Evolutionary conservation across 352 stramenopile genomes (phyloP).

Genomic region (Pythium chondricola): DNA sequence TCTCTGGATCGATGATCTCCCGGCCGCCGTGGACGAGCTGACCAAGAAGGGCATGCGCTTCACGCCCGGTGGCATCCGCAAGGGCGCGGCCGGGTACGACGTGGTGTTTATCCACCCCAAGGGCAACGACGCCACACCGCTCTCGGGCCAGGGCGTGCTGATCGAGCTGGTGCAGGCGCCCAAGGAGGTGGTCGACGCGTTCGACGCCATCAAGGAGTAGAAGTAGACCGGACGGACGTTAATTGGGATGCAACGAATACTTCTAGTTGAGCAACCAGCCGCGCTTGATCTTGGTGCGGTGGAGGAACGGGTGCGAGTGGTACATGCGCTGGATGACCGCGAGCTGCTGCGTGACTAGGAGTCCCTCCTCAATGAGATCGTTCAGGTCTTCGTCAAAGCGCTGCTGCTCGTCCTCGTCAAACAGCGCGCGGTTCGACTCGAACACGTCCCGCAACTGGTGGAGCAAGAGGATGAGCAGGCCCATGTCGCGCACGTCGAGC

Average conservation of each 20-base stretch:
- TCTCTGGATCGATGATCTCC: slow-evolving; percentile 96
- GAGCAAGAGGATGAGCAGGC: slow-evolving; percentile 64
- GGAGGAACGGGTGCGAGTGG: slow-evolving; percentile 75
- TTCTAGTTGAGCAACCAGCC: slow-evolving; percentile 46
- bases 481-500: slow-evolving; percentile 60
- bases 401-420: slow-evolving; percentile 74
- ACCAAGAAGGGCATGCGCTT: slow-evolving; percentile 92
- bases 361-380: slow-evolving; percentile 69
- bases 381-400: slow-evolving; percentile 80
- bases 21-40: slow-evolving; percentile 89
- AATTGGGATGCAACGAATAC: neutral
- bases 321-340: slow-evolving; percentile 87
- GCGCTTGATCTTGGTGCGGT: slow-evolving; percentile 42
- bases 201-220: slow-evolving; percentile 43
- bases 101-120: slow-evolving; percentile 99
- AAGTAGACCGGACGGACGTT: neutral
- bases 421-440: slow-evolving; percentile 58
- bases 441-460: slow-evolving; percentile 76
- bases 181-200: slow-evolving; percentile 85
- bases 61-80: slow-evolving; percentile 95
- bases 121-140: slow-evolving; percentile 88
- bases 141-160: slow-evolving; percentile 92
- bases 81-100: slow-evolving; percentile 95
- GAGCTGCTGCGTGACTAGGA: slow-evolving; percentile 74
- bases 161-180: slow-evolving; percentile 97